Evolutionary conservation across 106 monocot species (phyloP).

Genomic region (Allium cepa): DNA sequence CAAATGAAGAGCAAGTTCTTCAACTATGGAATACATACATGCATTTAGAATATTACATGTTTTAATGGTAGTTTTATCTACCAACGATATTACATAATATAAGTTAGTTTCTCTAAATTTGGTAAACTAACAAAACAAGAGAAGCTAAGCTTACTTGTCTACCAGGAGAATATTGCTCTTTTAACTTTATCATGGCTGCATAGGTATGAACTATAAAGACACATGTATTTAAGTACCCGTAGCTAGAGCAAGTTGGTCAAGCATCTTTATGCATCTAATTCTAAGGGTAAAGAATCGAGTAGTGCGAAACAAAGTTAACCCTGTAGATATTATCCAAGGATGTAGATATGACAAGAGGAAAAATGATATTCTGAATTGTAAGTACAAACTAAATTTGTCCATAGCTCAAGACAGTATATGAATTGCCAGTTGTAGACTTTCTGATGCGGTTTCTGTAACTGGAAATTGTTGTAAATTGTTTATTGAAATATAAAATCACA

Average conservation of each 20-base stretch:
- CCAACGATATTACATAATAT: too few species aligned
- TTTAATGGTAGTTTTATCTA: too few species aligned
- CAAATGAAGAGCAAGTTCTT: too few species aligned
- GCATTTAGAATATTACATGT: too few species aligned
- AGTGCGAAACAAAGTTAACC: slow-evolving; percentile 78
- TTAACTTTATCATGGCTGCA: slow-evolving; percentile 84
- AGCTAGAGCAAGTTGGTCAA: slow-evolving; percentile 66
- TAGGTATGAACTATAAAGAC: slow-evolving; percentile 68
- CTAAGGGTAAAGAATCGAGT: slow-evolving; percentile 76
- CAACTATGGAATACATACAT: too few species aligned
- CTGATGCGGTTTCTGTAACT: slow-evolving; percentile 65
- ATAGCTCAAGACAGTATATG: slow-evolving; percentile 84
- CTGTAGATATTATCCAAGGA: slow-evolving; percentile 74
- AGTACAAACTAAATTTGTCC: slow-evolving; percentile 71
- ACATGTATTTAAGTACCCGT: slow-evolving; percentile 71
- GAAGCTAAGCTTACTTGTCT: slow-evolving; percentile 49
- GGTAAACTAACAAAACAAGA: background rate
- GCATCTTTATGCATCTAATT: slow-evolving; percentile 80
- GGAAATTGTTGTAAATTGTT: too few species aligned
- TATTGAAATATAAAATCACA: too few species aligned
- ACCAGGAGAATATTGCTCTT: slow-evolving; percentile 40
- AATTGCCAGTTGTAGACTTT: slow-evolving; percentile 98
- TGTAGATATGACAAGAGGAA: slow-evolving; percentile 82
- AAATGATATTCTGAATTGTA: slow-evolving; percentile 75
- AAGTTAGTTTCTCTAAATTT: too few species aligned